Evolutionary conservation across 2,329 filamentous ascomycete genomes (phyloP).

Genomic region (Trichoderma guizhouense): DNA sequence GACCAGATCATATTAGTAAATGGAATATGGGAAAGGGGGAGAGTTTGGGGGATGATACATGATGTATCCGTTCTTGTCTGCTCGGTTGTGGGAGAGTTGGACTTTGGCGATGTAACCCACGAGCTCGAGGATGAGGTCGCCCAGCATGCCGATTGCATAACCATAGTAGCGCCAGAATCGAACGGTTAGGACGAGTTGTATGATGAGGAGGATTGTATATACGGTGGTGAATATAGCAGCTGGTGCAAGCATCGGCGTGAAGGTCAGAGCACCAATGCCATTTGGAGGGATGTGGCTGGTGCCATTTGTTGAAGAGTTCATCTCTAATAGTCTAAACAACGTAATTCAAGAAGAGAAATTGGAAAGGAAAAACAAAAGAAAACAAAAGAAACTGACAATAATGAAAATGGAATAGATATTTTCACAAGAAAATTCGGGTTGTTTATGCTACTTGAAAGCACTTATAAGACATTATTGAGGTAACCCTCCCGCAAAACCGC

Average conservation of each 20-base stretch:
- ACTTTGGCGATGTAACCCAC: conserved; percentile 1
- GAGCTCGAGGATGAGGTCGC: background rate
- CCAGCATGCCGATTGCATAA: background rate
- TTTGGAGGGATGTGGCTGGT: background rate
- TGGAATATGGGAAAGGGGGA: background rate
- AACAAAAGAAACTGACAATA: background rate
- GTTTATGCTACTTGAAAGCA: background rate
- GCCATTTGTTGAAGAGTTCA: background rate
- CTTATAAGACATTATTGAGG: background rate
- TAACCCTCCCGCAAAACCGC: background rate
- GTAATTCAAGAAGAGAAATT: background rate
- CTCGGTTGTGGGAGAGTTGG: conserved; percentile 1
- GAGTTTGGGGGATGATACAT: background rate
- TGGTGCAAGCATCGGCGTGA: background rate
- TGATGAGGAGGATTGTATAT: background rate
- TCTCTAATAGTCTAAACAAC: background rate
- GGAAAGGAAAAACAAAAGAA: background rate
- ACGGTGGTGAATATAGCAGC: background rate
- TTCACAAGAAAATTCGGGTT: background rate
- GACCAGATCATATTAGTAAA: background rate
- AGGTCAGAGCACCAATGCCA: background rate
- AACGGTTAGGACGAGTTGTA: background rate
- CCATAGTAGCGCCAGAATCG: conserved; percentile 4
- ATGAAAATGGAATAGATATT: background rate
- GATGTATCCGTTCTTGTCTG: conserved; percentile 12